phyloP scores from a whole-genome alignment of 2,329 filamentous ascomycete genomes.

The Phaeosphaeriaceae sp. region DNA sequence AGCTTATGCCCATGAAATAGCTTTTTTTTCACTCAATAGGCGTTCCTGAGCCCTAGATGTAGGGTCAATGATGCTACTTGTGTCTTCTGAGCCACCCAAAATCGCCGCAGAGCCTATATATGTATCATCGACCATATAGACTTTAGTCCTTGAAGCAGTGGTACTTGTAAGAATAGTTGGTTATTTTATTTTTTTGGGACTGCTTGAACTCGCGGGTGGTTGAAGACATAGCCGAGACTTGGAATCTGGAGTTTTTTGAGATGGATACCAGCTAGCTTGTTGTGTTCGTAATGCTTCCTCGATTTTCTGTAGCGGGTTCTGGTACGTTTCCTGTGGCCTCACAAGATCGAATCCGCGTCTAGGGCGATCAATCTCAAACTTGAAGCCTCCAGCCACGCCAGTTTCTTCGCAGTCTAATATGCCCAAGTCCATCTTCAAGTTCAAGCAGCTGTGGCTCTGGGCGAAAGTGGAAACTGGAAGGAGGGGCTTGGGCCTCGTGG shows the following conservation, averaged over 20 bases:
- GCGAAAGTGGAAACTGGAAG: constrained; percentile 53
- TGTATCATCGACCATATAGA: constrained; percentile 5
- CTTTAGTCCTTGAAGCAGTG: constrained; percentile 10
- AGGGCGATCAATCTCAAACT: constrained; percentile 16
- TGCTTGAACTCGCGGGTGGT: constrained; percentile 3
- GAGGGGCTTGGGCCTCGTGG: constrained; percentile 45
- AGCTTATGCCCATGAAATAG: constrained; percentile 35
- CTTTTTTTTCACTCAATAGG: constrained; percentile 16
- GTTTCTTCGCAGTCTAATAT: constrained; percentile 19
- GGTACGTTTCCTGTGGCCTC: constrained; percentile 35
- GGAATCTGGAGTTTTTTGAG: background rate
- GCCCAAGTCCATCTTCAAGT: constrained; percentile 25
- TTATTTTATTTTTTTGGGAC: constrained; percentile 39
- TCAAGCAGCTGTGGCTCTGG: constrained; percentile 51
- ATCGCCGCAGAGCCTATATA: constrained; percentile 19
- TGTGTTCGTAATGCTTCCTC: constrained; percentile 34
- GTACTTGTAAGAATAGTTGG: constrained; percentile 43
- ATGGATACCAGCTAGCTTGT: constrained; percentile 9
- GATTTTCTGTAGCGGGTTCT: constrained; percentile 41
- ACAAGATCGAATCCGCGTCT: constrained; percentile 21
- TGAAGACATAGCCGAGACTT: constrained; percentile 8
- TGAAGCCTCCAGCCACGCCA: constrained; percentile 14
- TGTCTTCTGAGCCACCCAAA: constrained; percentile 7
- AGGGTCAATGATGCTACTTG: constrained; percentile 16
- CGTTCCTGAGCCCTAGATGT: constrained; percentile 9